Evolutionary conservation across 345 rosid genomes (phyloP).

Genomic region (Carallia brachiata): DNA sequence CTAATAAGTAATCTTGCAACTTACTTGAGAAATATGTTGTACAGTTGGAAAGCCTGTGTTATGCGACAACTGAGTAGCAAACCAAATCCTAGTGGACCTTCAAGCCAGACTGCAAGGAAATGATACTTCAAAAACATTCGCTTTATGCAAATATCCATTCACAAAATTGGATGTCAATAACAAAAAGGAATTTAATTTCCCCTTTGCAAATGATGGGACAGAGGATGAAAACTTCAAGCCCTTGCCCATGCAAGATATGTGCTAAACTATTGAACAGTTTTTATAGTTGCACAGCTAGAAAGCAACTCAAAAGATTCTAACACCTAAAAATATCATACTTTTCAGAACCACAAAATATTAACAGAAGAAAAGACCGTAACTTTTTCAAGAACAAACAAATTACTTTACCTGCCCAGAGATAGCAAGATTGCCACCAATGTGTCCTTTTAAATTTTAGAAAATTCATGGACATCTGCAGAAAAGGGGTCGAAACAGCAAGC

Average conservation of each 20-base stretch:
- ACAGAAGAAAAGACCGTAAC: not conserved
- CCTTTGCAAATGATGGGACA: too few relatives aligned
- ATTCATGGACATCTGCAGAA: constrained; percentile 53
- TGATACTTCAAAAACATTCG: constrained; percentile 2
- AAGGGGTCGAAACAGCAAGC: not conserved
- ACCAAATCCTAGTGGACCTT: constrained; percentile 94
- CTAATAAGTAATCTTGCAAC: constrained; percentile 12
- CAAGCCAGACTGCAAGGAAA: constrained; percentile 71
- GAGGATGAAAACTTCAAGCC: too few relatives aligned
- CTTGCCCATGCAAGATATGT: too few relatives aligned
- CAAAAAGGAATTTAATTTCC: not conserved
- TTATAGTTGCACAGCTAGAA: not conserved
- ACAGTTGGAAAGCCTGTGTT: constrained; percentile 78
- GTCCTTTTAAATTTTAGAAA: constrained; percentile 42
- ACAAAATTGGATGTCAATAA: not conserved
- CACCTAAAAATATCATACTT: not conserved
- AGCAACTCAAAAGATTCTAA: constrained; percentile 4
- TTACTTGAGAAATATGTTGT: constrained; percentile 81
- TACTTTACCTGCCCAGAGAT: constrained; percentile 80
- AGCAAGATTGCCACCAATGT: constrained; percentile 78
- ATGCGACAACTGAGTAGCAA: constrained; percentile 83
- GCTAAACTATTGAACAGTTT: too few relatives aligned
- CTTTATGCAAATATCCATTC: not conserved
- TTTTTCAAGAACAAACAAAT: not conserved
- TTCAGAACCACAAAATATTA: not conserved